Evolutionary conservation across 2,329 filamentous ascomycete species (phyloP).

Genomic region (Albophoma yamanashiensis): DNA sequence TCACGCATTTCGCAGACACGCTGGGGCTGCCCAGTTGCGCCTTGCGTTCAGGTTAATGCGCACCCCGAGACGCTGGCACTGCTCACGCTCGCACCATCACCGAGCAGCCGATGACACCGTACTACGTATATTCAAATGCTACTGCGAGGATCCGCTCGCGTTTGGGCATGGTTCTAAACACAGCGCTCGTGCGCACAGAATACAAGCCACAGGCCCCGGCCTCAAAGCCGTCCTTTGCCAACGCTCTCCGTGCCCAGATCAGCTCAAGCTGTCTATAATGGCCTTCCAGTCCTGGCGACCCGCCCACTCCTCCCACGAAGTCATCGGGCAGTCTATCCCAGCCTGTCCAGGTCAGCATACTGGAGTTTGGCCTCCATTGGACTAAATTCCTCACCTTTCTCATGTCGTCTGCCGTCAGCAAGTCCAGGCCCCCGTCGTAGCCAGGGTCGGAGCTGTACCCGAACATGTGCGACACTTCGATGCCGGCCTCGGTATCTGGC

Average conservation of each 20-base stretch:
- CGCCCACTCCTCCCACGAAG: constrained; percentile 24
- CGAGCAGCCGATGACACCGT: background rate
- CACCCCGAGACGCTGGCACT: background rate
- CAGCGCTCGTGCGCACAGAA: background rate
- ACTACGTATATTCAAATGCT: background rate
- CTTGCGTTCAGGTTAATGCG: background rate
- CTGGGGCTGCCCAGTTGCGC: background rate
- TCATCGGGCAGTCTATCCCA: constrained; percentile 33
- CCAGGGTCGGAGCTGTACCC: constrained; percentile 34
- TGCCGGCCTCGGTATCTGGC: constrained; percentile 28
- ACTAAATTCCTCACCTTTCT: constrained; percentile 21
- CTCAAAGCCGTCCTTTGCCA: background rate
- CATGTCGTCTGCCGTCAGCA: constrained; percentile 32
- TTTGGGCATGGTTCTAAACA: background rate
- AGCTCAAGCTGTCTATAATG: background rate
- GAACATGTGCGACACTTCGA: constrained; percentile 36
- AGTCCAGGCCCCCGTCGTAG: constrained; percentile 33
- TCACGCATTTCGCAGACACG: background rate
- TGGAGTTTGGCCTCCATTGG: too few species aligned
- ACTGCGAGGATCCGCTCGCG: background rate
- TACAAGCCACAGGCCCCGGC: background rate
- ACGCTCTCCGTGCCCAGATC: background rate
- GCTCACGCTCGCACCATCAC: background rate
- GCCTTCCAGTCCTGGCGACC: constrained; percentile 23
- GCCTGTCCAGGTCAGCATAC: constrained; percentile 14